Conservation (phyloP, 2,329 filamentous ascomycete genomes). For the Trichoderma sp. region DNA sequence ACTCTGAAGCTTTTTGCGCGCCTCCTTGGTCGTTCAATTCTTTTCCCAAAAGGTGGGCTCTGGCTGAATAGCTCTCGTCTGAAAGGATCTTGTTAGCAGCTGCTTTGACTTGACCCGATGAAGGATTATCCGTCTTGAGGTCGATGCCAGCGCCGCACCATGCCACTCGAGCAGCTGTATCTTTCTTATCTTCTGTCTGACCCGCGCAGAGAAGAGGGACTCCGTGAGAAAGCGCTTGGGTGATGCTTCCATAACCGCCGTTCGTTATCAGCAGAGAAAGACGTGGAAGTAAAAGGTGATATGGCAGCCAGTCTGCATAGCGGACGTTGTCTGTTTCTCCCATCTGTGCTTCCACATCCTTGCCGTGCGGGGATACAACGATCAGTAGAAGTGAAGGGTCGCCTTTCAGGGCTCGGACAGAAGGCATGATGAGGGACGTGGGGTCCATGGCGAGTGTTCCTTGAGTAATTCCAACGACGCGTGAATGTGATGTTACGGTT, state of each 20-base stretch:
- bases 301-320: slow-evolving; percentile 41
- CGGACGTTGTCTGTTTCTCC: slow-evolving; percentile 34
- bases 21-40: slow-evolving; percentile 36
- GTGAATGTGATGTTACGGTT: slow-evolving; percentile 32
- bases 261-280: slow-evolving; percentile 41
- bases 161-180: slow-evolving; percentile 39
- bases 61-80: slow-evolving; percentile 30
- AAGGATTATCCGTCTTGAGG: slow-evolving; percentile 40
- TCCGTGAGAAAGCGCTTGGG: slow-evolving; percentile 40
- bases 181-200: slow-evolving; percentile 42
- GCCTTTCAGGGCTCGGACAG: slow-evolving; percentile 38
- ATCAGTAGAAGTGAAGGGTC: slow-evolving; percentile 37
- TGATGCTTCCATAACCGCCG: slow-evolving; percentile 43
- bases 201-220: slow-evolving; percentile 42
- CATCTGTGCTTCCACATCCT: slow-evolving; percentile 32
- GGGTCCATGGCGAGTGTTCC: slow-evolving; percentile 43
- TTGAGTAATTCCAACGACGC: slow-evolving; percentile 42
- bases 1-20: slow-evolving; percentile 32
- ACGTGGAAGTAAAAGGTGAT: slow-evolving; percentile 39
- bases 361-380: slow-evolving; percentile 37
- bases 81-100: slow-evolving; percentile 34
- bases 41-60: slow-evolving; percentile 31
- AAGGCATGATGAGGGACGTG: slow-evolving; percentile 41
- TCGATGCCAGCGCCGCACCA: slow-evolving; percentile 40
- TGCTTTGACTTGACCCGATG: slow-evolving; percentile 30